Base-by-base conservation (phyloP, 1,139 yeast species). In the Geotrichum cucujoidarum region DNA sequence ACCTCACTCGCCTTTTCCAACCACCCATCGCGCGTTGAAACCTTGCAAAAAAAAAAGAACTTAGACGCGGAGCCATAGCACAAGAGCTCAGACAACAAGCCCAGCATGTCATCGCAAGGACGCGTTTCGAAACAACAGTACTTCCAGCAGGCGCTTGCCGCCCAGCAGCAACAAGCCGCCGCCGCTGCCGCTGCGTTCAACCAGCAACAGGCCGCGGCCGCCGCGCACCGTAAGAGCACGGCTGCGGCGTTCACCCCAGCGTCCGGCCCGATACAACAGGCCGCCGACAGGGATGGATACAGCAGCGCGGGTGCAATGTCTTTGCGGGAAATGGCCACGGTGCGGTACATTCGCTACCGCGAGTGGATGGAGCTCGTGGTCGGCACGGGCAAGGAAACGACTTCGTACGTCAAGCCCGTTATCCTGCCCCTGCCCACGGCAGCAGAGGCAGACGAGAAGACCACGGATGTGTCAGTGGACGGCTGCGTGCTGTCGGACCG, bases 361-460 rank as follows among this genome's bases (percentile, higher is more conserved):
- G 75, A 71, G 54, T 66, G 75, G 75, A 64, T 71, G 61, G 71
- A 69, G 55, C 63, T 67, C 38, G 64, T 69, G 17, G 53, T 69
- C n/a, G 71, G 68, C 20, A 57, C 63, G 25, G 65, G 68, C 1
- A 55, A 62, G 18, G 62, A 66, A 31, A 57, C 63, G 21, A 29
- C 53, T 52, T 38, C 53, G 60, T 43, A 58, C 62, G 32, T 50
- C 58, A 14, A 17, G 11, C 30, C 39, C 17, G 16, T 21, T 13
- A 13, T 27, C 7, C 7, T 7, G 10, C n/a, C 16, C 16, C 11
- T 16, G 11, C 20, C 40, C 14, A 37, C 29, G 18, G 4, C 42
- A 2, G 20, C 36, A 2, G 29, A 40, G 18, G 14, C 25, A 6
- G 21, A 11, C 13, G 30, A 22, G 7, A 10, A 14, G 2, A n/a